These are phyloP conservation scores for Aspergillus awamori DNA, from an alignment of 2,329 filamentous ascomycete species.

Conservation along the genomic window DNA sequence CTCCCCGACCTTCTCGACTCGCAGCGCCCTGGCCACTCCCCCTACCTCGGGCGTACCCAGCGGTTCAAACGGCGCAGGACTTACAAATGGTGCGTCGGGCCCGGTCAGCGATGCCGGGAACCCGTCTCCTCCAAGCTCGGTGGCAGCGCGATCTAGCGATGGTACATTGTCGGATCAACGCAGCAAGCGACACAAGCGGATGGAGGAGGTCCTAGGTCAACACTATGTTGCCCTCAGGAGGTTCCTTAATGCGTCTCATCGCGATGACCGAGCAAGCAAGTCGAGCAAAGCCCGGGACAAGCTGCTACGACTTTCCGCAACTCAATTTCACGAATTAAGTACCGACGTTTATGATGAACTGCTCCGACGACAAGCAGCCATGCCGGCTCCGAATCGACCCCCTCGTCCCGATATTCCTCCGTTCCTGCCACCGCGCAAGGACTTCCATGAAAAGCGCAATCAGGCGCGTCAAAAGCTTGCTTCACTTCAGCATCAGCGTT, in stretches of 20 bases:
- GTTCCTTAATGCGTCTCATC: conserved; percentile 70
- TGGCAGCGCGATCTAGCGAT: conserved; percentile 74
- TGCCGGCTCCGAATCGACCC: conserved; percentile 48
- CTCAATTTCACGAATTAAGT: conserved; percentile 96
- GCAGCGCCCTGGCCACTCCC: conserved; percentile 63
- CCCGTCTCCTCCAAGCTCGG: conserved; percentile 84
- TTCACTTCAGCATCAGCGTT: conserved; percentile 81
- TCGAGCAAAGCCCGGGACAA: conserved; percentile 94
- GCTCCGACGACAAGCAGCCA: conserved; percentile 75
- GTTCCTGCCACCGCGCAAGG: conserved; percentile 79
- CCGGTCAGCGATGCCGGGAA: conserved; percentile 45
- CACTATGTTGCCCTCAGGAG: conserved; percentile 80
- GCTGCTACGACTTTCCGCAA: conserved; percentile 80
- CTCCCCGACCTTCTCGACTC: conserved; percentile 54
- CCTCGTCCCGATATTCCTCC: conserved; percentile 59
- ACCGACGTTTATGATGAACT: conserved; percentile 98
- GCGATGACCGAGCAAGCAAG: conserved; percentile 74
- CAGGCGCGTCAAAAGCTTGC: conserved; percentile 95
- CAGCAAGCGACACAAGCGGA: conserved; percentile 57
- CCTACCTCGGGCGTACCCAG: conserved; percentile 64
- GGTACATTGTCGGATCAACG: conserved; percentile 70
- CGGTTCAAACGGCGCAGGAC: conserved; percentile 58
- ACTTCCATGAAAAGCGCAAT: conserved; percentile 95
- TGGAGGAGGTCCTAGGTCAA: conserved; percentile 73
- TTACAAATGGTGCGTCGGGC: conserved; percentile 29